These are phyloP conservation scores for Quercus ilex DNA, from an alignment of 306 rosid genomes.

Conservation along the genomic window DNA sequence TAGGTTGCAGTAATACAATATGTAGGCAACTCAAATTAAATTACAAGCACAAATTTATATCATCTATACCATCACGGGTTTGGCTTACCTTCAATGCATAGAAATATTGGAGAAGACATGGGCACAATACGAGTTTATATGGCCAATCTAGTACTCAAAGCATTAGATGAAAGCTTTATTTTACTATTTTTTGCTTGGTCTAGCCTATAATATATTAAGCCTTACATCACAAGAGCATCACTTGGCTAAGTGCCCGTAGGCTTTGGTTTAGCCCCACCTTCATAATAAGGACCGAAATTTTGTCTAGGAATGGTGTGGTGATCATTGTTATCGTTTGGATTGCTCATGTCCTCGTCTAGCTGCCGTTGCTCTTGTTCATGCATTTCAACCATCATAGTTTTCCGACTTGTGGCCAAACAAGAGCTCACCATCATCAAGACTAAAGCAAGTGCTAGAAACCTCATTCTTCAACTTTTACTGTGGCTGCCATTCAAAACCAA, in stretches of 20 bases:
- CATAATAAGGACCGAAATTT: slow-evolving; percentile 21
- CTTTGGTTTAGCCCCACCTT: not conserved
- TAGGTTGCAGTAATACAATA: too few species aligned
- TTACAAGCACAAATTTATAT: too few species aligned
- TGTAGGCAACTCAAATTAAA: too few species aligned
- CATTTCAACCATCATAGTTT: not conserved
- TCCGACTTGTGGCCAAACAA: slow-evolving; percentile 14
- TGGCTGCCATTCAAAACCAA: not conserved
- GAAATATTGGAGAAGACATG: too few species aligned
- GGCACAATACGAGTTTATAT: too few species aligned
- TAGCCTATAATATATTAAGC: too few species aligned
- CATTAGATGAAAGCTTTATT: too few species aligned
- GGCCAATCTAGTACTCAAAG: too few species aligned
- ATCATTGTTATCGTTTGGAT: slow-evolving; percentile 20
- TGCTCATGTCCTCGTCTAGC: not conserved
- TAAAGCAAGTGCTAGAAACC: slow-evolving; percentile 5
- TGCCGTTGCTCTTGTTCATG: not conserved
- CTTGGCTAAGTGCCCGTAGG: not conserved
- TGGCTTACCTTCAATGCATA: too few species aligned
- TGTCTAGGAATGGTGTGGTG: slow-evolving; percentile 39
- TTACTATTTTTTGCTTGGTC: too few species aligned
- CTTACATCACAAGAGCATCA: not conserved
- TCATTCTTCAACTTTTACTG: slow-evolving; percentile 7
- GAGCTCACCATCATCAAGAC: slow-evolving; percentile 18
- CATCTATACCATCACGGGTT: too few species aligned